Evolutionary conservation across 768 basidiomycete genomes (phyloP), one percentile per base, ranked within the genome.

Genomic region (Suillus hirtellus): DNA sequence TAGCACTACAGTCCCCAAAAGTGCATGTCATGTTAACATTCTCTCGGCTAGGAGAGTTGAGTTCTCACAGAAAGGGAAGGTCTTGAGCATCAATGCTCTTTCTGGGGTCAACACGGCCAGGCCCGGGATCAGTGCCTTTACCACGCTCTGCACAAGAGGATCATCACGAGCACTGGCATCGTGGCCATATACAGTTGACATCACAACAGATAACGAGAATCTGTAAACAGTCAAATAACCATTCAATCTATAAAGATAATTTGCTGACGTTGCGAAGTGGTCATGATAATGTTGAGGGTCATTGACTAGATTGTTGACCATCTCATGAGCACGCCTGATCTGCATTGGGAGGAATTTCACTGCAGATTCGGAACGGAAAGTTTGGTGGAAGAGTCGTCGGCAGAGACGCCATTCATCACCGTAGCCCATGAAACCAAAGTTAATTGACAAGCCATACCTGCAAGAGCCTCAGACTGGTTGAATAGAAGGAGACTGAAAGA

Each of bases 381-480:
- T 75, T 53, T 79, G 76, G 65, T 77, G 75, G 61, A 79, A 79
- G 35, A 70, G 63, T 52, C 74, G 71, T 49, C 79, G 70, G 65
- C 75, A 76, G 7, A 69, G 66, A 47, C 78, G 75, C 59, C 61
- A 62, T 35, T 62, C 37, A 31, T 62, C 53, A 4, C 56, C 56
- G 27, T 63, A 63, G 2, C 9, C 2, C 11, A 24, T 24, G 37
- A 63, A 63, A 12, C 9, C 56, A 19, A 63, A 63, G 19, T 42
- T 38, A 35, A 43, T 17, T 14, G 37, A 27, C 42, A 40, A 59
- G 3, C 62, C 62, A 52, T 34, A 63, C 21, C 62, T 63, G 34
- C 21, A 46, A 24, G 31, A 3, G 24, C 24, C n/a, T 46, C 34
- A 34, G 56, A 31, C n/a, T 21, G 12, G 34, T 59, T 27, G 58